Percentiles rank a stretch among this genome's conserved stretches.
Evolutionary conservation across 2,329 filamentous ascomycete genomes (phyloP).

Genomic region (Ophiocordyceps sinensis): DNA sequence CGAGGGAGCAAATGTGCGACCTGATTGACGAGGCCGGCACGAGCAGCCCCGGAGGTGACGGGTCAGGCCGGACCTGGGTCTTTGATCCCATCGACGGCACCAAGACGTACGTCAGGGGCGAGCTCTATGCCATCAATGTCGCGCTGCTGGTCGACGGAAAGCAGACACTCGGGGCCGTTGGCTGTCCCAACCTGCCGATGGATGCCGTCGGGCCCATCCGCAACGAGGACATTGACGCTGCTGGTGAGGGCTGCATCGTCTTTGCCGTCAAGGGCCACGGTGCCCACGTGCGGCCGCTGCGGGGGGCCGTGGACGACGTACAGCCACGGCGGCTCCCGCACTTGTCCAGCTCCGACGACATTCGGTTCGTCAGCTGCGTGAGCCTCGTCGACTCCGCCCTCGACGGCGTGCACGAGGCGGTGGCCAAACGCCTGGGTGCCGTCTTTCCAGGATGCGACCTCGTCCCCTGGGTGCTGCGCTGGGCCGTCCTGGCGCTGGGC

Average conservation of each 20-base stretch:
- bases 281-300: constrained; percentile 29
- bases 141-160: constrained; percentile 34
- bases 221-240: constrained; percentile 29
- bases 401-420: constrained; percentile 28
- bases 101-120: constrained; percentile 36
- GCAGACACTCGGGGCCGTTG: constrained; percentile 36
- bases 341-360: constrained; percentile 5
- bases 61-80: constrained; percentile 34
- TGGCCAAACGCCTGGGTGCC: constrained; percentile 27
- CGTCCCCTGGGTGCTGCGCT: constrained; percentile 42
- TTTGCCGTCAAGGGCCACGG: constrained; percentile 35
- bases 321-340: constrained; percentile 18
- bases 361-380: constrained; percentile 33
- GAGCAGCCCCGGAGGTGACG: constrained; percentile 17
- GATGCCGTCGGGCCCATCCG: constrained; percentile 22
- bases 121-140: constrained; percentile 44
- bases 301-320: constrained; percentile 8
- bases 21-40: constrained; percentile 37
- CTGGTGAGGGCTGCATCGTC: constrained; percentile 31
- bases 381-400: constrained; percentile 32
- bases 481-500: constrained; percentile 36
- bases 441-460: constrained; percentile 34
- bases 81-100: constrained; percentile 49
- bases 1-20: constrained; percentile 31
- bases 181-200: constrained; percentile 28